These are phyloP conservation scores for Mayamaea pseudoterrestris DNA, from an alignment of 108 stramenopile genomes.

Conservation along the genomic window DNA sequence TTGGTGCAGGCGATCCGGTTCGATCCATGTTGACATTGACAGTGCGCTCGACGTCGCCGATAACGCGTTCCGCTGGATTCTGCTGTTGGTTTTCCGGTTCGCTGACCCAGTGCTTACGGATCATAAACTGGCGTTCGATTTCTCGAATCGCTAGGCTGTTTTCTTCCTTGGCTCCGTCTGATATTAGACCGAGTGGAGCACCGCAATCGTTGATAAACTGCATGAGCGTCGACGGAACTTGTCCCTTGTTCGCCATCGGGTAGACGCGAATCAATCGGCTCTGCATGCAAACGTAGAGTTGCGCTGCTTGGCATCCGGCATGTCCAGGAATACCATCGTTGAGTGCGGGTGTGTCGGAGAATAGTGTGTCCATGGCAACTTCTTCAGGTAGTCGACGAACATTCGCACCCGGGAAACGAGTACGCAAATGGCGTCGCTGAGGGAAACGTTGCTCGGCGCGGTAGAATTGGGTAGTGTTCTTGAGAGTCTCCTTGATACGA, in stretches of 20 bases:
- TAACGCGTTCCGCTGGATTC: conserved; percentile 15
- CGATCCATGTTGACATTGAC: conserved; percentile 7
- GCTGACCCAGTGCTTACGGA: conserved; percentile 3
- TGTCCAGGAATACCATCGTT: conserved; percentile 1
- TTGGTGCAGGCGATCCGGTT: conserved; percentile 1
- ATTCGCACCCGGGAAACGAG: conserved; percentile 5
- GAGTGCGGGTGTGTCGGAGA: background rate
- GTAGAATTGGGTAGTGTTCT: conserved; percentile 12
- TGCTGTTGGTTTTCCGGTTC: conserved; percentile 16
- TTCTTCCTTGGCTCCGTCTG: background rate
- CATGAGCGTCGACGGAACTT: background rate
- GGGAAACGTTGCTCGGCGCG: background rate
- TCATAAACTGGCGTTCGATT: background rate
- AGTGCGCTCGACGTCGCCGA: conserved; percentile 5
- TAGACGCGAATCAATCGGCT: background rate
- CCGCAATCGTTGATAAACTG: background rate
- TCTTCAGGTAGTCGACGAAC: conserved; percentile 3
- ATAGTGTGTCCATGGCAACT: conserved; percentile 4
- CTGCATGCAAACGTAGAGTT: background rate
- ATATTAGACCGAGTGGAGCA: background rate
- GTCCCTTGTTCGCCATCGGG: background rate
- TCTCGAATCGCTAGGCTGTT: background rate
- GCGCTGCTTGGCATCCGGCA: too few relatives aligned
- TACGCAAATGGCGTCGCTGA: background rate
- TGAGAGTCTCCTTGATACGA: conserved; percentile 10